These are phyloP conservation scores for Neopestalotiopsis rosae DNA, from an alignment of 2,329 filamentous ascomycete genomes.

Conservation along the genomic window DNA sequence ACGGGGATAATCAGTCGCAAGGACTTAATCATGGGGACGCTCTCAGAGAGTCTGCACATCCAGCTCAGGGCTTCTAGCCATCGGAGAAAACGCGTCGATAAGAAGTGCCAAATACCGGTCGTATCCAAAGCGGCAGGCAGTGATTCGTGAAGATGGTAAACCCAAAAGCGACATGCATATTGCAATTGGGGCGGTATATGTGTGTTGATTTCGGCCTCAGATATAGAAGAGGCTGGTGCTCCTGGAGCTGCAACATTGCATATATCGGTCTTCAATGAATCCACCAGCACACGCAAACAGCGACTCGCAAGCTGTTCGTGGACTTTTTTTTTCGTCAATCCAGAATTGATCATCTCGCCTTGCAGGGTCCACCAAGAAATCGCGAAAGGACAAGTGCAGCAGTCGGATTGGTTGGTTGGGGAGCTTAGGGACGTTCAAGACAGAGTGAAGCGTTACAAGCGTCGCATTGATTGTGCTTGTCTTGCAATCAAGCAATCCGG, in stretches of 20 bases:
- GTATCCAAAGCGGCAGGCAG: background rate
- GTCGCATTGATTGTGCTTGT: background rate
- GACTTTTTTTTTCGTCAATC: conserved; percentile 3
- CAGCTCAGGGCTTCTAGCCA: conserved; percentile 47
- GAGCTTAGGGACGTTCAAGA: background rate
- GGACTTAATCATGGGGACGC: conserved; percentile 19
- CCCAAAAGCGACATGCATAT: conserved; percentile 49
- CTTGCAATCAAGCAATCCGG: background rate
- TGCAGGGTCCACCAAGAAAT: conserved; percentile 14
- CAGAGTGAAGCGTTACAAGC: conserved; percentile 1
- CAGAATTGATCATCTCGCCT: conserved; percentile 8
- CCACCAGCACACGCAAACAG: conserved; percentile 21
- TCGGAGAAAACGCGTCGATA: conserved; percentile 44
- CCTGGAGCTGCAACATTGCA: conserved; percentile 30
- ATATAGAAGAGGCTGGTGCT: conserved; percentile 28
- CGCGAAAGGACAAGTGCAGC: conserved; percentile 15
- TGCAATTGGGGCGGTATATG: conserved; percentile 35
- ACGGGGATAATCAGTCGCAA: conserved; percentile 21
- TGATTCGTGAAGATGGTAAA: conserved; percentile 37
- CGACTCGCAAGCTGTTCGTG: conserved; percentile 3
- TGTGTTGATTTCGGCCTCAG: conserved; percentile 26
- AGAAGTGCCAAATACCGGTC: conserved; percentile 30
- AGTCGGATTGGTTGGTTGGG: background rate
- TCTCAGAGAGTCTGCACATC: conserved; percentile 30
- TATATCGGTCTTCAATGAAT: conserved; percentile 32